Conservation (phyloP, 768 basidiomycete genomes). For the Suillus clintonianus region DNA sequence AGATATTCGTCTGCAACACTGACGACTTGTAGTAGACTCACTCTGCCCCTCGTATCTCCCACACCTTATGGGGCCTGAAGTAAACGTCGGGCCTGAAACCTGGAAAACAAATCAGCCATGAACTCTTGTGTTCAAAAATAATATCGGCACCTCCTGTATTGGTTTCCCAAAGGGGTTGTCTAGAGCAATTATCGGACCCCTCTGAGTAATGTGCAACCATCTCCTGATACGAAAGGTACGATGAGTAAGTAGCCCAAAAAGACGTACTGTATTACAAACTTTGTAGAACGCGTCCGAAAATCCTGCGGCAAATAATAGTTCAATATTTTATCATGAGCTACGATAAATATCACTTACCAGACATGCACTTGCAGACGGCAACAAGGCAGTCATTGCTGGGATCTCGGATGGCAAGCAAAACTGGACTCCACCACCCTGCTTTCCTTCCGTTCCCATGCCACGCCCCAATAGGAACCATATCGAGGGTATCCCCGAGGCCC, state of each 20-base stretch:
- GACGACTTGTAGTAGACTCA: constrained; percentile 27
- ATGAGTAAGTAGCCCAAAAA: not conserved
- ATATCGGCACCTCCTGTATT: constrained; percentile 58
- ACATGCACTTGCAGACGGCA: constrained; percentile 91
- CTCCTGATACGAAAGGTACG: constrained; percentile 42
- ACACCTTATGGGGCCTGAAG: constrained; percentile 75
- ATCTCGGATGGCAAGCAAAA: constrained; percentile 80
- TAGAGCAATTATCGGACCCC: constrained; percentile 54
- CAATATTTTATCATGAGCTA: constrained; percentile 1
- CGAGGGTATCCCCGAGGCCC: constrained; percentile 74
- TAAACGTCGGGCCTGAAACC: constrained; percentile 68
- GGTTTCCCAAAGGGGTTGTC: constrained; percentile 56
- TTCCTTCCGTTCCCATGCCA: constrained; percentile 93
- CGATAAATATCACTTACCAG: constrained; percentile 44
- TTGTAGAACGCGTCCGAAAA: constrained; percentile 86
- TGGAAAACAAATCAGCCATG: constrained; percentile 24
- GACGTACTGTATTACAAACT: constrained; percentile 34
- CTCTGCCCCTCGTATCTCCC: constrained; percentile 88
- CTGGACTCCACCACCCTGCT: constrained; percentile 89
- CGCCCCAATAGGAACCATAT: constrained; percentile 73
- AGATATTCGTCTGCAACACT: not conserved
- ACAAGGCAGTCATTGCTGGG: constrained; percentile 59
- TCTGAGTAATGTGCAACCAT: constrained; percentile 66
- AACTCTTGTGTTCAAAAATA: not conserved
- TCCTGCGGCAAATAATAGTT: constrained; percentile 41